A percentile compares a stretch with the other conserved stretches of the same genome.
These are phyloP conservation scores for Hericium coralloides DNA, from an alignment of 768 basidiomycete species.

Conservation along the genomic window DNA sequence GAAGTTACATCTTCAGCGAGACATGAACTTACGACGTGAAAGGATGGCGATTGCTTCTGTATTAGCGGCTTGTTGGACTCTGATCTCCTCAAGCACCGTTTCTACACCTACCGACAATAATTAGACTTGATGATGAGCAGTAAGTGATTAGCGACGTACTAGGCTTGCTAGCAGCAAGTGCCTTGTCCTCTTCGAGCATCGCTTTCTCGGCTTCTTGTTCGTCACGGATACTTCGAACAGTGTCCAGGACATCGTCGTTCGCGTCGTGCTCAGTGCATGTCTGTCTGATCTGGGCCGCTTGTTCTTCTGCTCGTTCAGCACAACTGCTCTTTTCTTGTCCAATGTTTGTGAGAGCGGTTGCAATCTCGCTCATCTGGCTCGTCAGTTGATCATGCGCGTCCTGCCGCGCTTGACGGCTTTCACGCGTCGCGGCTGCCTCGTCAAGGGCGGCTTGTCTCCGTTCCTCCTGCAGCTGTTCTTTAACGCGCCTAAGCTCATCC, in stretches of 20 bases:
- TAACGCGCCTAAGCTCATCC: slow-evolving; percentile 2
- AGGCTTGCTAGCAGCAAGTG: neutral
- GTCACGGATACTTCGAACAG: neutral
- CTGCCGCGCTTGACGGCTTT: neutral
- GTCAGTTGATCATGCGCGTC: slow-evolving; percentile 6
- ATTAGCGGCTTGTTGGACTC: neutral
- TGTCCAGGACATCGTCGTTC: neutral
- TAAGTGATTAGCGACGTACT: neutral
- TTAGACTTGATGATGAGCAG: neutral
- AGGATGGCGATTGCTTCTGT: neutral
- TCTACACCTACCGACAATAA: neutral
- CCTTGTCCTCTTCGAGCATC: neutral
- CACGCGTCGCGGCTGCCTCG: neutral
- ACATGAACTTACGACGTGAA: neutral
- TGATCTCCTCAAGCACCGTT: neutral
- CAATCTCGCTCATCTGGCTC: slow-evolving; percentile 8
- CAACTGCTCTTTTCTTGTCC: neutral
- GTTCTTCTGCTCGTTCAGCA: slow-evolving; percentile 1
- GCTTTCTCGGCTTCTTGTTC: neutral
- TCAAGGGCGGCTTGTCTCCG: neutral
- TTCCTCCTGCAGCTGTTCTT: slow-evolving; percentile 3
- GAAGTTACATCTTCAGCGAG: neutral
- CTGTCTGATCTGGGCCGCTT: neutral
- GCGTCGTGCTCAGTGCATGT: neutral
- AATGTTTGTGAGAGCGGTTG: neutral